Evolutionary conservation across 2,329 filamentous ascomycete genomes (phyloP), one percentile per base, ranked within the genome.

Genomic region (Pseudogymnoascus sp.): DNA sequence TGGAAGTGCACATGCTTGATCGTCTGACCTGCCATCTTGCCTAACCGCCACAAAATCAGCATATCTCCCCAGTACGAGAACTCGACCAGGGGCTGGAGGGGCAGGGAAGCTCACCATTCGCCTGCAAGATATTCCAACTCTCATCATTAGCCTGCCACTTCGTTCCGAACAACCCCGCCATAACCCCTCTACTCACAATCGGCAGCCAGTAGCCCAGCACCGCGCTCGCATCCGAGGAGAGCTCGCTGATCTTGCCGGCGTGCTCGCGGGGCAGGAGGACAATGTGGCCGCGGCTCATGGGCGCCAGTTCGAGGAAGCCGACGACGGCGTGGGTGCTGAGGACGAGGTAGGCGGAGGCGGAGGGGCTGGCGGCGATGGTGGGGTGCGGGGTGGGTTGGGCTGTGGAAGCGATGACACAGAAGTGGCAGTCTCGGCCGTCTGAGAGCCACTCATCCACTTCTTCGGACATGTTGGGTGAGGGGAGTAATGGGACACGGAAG

Each of bases 1-100:
- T 97, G 92, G 73, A 93, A 97, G 74, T 97, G 92, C 58, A 93
- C 87, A 74, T 97, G 92, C 33, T 89, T 88, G 1, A 97, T 91
- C n/a, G 95, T 91, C 76, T 97, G 92, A 1, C 91, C 91, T 2
- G 92, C 92, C 55, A 90, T 84, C 5, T 86, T 85, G 8, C 92
- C 84, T 84, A 66, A 12, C 35, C 12, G 23, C 16, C 19, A 58
- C 5, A 30, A 19, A 6, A 33, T 36, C 52, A 60, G n/a, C 16
- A 62, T 33, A 6, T 11, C 19, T 19, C 16, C 35, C 23, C 4
- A 22, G 5, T 4, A 8, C 6, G 4, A 8, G 28, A 30, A n/a
- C 5, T n/a, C 3, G 16, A 14, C n/a, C 36, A 60, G 52, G 28
- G 5, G n/a, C 19, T 19, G 8, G 55, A 2, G 6, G 25, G 5